Conservation (phyloP, 768 basidiomycete genomes). For the Terana coerulea region DNA sequence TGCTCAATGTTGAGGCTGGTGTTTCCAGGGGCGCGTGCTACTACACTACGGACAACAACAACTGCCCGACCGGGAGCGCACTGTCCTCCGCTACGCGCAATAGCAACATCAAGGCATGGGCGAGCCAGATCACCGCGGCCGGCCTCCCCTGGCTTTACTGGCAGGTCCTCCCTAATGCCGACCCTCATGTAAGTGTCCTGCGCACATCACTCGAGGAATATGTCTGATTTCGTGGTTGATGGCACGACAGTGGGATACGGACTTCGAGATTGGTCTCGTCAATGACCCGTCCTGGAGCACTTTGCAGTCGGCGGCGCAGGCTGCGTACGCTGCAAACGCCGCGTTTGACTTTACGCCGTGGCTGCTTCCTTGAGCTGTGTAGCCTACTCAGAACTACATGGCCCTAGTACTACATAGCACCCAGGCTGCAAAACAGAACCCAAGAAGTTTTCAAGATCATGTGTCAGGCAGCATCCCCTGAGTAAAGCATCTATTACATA, state of each 20-base stretch:
- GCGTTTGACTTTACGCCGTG: slow-evolving; percentile 23
- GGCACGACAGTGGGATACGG: slow-evolving; percentile 12
- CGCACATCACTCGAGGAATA: not conserved
- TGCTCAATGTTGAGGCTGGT: not conserved
- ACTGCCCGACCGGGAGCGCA: slow-evolving; percentile 24
- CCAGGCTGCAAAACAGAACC: too few species aligned
- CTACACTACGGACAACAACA: slow-evolving; percentile 24
- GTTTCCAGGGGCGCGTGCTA: slow-evolving; percentile 25
- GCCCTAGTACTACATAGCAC: too few species aligned
- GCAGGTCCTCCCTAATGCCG: slow-evolving; percentile 34
- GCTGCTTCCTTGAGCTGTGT: slow-evolving; percentile 2
- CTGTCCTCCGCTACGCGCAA: slow-evolving; percentile 28
- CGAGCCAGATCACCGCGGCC: slow-evolving; percentile 30
- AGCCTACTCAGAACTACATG: too few species aligned
- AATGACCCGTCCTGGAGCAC: slow-evolving; percentile 20
- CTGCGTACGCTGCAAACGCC: slow-evolving; percentile 13
- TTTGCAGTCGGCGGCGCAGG: slow-evolving; percentile 15
- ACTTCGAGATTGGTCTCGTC: slow-evolving; percentile 24
- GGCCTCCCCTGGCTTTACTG: slow-evolving; percentile 38
- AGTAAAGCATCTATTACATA: too few species aligned
- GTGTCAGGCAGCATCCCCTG: too few species aligned
- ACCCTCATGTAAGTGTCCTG: slow-evolving; percentile 28
- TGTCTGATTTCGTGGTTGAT: not conserved
- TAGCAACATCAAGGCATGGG: slow-evolving; percentile 31
- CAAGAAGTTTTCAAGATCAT: too few species aligned